These are phyloP conservation scores for Prinsepia uniflora DNA, from an alignment of 306 rosid genomes.

Conservation along the genomic window DNA sequence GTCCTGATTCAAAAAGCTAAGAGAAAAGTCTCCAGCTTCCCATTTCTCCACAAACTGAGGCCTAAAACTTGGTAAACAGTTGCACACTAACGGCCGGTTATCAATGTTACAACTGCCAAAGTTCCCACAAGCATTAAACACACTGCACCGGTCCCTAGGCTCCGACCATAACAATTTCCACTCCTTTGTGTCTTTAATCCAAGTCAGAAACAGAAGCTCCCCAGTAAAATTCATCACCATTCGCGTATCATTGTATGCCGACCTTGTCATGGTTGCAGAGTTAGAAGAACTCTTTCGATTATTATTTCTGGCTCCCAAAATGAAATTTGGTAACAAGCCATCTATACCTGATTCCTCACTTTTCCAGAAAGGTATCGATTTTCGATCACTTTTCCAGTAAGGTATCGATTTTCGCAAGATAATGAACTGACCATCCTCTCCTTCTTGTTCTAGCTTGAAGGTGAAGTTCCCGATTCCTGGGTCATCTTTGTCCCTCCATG, in stretches of 20 bases:
- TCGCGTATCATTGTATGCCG: background rate
- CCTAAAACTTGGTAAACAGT: conserved; percentile 46
- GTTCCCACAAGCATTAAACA: conserved; percentile 28
- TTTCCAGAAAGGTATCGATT: conserved; percentile 1
- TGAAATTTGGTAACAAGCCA: background rate
- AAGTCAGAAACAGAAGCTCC: background rate
- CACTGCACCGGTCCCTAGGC: conserved; percentile 22
- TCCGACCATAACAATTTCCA: conserved; percentile 12
- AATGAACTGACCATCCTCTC: background rate
- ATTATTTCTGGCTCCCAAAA: background rate
- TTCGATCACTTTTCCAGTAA: conserved; percentile 19
- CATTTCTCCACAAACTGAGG: background rate
- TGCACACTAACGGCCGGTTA: conserved; percentile 1
- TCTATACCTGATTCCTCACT: background rate
- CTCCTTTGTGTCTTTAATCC: background rate
- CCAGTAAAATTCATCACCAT: conserved; percentile 29
- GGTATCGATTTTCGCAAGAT: background rate
- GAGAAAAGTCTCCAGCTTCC: background rate
- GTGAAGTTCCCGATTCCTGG: conserved; percentile 11
- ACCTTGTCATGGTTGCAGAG: fast-evolving
- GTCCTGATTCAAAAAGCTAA: too few species aligned
- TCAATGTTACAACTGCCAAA: conserved; percentile 28
- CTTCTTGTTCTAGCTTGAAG: conserved; percentile 4
- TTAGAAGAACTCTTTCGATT: fast-evolving
- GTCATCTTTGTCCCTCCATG: conserved; percentile 23